Evolutionary conservation across 116 monocot genomes (phyloP).

Genomic region (Phalaenopsis hybrid): DNA sequence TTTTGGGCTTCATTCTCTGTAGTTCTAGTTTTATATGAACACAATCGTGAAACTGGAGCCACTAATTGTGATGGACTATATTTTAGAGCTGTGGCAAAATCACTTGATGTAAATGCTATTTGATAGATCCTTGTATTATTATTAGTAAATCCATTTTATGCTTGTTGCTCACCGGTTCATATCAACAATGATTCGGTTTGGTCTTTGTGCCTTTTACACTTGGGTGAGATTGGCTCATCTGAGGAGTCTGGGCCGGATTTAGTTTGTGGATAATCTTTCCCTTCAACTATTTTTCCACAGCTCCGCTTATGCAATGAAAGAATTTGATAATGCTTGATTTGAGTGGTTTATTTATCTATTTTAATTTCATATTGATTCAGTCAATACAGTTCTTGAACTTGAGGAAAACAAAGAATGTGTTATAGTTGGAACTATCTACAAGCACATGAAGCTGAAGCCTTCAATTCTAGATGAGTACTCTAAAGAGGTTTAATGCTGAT

Average conservation of each 20-base stretch:
- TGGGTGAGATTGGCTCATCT: not conserved
- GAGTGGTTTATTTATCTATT: not conserved
- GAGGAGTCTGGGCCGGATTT: not conserved
- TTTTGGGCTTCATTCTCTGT: not conserved
- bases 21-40: not conserved
- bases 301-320: not conserved
- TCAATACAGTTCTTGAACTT: slow-evolving; percentile 75
- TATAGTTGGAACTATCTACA: slow-evolving; percentile 86
- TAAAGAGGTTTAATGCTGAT: slow-evolving; percentile 64
- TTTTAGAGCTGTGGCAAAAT: not conserved
- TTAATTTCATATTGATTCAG: slow-evolving; percentile 32
- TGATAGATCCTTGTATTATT: not conserved
- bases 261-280: not conserved
- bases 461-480: slow-evolving; percentile 89
- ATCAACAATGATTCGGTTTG: not conserved
- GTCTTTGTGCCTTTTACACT: not conserved
- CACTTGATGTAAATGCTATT: not conserved
- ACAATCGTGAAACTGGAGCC: not conserved
- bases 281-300: not conserved
- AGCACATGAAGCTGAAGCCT: slow-evolving; percentile 98
- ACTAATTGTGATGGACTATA: not conserved
- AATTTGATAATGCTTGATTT: not conserved
- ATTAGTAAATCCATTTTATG: not conserved
- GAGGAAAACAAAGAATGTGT: slow-evolving; percentile 90
- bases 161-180: not conserved